These are phyloP conservation scores for Scedosporium minutisporum DNA, from an alignment of 2,329 filamentous ascomycete genomes.

Conservation along the genomic window DNA sequence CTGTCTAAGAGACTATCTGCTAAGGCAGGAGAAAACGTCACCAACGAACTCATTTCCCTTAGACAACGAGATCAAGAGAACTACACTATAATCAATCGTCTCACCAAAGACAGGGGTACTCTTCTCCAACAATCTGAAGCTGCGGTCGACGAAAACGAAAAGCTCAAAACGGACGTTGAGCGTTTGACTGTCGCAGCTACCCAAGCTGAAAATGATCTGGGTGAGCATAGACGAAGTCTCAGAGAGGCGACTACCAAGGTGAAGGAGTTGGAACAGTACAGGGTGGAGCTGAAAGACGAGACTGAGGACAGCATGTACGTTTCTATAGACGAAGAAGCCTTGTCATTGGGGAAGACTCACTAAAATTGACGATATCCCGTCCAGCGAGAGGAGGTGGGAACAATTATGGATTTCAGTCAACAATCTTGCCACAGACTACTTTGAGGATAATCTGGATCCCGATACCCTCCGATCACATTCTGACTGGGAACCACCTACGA, in stretches of 20 bases:
- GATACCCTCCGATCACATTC: background rate
- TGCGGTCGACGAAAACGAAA: background rate
- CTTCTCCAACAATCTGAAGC: background rate
- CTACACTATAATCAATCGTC: background rate
- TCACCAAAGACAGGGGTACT: background rate
- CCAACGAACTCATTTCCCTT: background rate
- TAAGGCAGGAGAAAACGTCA: background rate
- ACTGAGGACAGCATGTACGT: background rate
- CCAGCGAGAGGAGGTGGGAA: background rate
- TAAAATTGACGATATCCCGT: background rate
- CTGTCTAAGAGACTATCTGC: background rate
- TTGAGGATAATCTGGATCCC: background rate
- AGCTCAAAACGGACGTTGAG: background rate
- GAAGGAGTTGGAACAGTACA: background rate
- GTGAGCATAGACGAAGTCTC: background rate
- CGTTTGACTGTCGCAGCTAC: background rate
- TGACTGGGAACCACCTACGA: background rate
- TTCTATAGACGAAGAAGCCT: background rate
- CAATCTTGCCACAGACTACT: background rate
- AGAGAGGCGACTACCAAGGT: background rate
- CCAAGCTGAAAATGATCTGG: background rate
- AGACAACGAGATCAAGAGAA: background rate
- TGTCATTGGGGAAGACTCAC: background rate
- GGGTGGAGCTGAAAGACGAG: background rate
- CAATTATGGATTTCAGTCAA: background rate